phyloP scores from a whole-genome alignment of 805 yeast species.

The Sungouiella thailandica region DNA sequence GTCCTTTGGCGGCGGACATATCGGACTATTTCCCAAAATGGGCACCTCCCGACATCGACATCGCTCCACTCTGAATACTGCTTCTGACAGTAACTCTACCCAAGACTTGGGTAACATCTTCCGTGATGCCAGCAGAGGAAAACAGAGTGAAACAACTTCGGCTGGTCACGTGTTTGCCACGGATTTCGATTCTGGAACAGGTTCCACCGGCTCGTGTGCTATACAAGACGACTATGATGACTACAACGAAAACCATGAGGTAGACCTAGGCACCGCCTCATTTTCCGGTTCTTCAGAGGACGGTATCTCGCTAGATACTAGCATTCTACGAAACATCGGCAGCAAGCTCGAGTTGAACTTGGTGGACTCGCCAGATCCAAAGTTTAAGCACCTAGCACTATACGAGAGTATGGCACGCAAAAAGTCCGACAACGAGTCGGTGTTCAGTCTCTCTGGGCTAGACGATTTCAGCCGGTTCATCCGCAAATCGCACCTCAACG shows the following conservation, averaged over 20 bases:
- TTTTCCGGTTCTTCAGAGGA: no score
- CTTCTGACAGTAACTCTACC: no score
- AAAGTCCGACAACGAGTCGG: conserved; percentile 12
- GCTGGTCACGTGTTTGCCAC: neutral
- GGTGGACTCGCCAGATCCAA: conserved; percentile 1
- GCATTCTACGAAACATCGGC: conserved; percentile 1
- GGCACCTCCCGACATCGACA: neutral
- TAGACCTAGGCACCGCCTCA: no score
- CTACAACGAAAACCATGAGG: no score
- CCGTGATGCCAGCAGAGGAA: conserved; percentile 1
- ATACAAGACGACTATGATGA: no score
- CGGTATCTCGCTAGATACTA: conserved; percentile 1
- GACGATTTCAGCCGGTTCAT: conserved; percentile 33
- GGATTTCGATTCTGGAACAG: neutral
- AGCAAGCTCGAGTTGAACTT: neutral
- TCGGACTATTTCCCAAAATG: neutral
- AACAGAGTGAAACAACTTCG: neutral
- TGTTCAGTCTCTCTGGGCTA: conserved; percentile 26
- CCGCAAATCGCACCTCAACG: conserved; percentile 31
- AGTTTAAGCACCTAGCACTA: conserved; percentile 9
- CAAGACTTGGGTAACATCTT: conserved; percentile 2
- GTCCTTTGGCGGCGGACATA: neutral
- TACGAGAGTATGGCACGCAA: conserved; percentile 5
- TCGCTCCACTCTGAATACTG: no score
- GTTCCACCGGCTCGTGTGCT: no score